Evolutionary conservation across 768 basidiomycete genomes (phyloP).

Genomic region (Russula compacta): DNA sequence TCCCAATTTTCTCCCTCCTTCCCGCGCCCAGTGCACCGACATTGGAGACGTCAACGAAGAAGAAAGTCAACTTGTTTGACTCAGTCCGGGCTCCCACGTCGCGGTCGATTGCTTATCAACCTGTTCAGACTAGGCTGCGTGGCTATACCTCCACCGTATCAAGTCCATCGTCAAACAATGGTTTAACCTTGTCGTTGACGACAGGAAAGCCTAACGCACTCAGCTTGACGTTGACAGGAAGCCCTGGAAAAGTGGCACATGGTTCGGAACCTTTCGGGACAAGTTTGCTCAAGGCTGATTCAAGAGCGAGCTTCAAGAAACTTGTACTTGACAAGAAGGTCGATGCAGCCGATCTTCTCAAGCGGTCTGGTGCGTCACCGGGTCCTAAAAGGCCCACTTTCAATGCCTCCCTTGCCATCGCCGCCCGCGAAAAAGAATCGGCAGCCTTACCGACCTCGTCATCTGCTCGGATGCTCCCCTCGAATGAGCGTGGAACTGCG

Average conservation of each 20-base stretch:
- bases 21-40: constrained; percentile 57
- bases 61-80: constrained; percentile 74
- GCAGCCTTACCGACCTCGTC: constrained; percentile 23
- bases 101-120: constrained; percentile 56
- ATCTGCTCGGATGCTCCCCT: constrained; percentile 16
- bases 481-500: constrained; percentile 28
- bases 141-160: constrained; percentile 50
- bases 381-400: constrained; percentile 50
- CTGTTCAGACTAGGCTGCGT: constrained; percentile 55
- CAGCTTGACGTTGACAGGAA: constrained; percentile 39
- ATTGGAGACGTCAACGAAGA: constrained; percentile 57
- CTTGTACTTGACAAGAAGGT: constrained; percentile 81
- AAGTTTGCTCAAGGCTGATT: constrained; percentile 58
- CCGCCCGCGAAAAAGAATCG: constrained; percentile 65
- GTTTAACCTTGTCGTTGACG: constrained; percentile 33
- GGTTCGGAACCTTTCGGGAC: constrained; percentile 56
- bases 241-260: constrained; percentile 27
- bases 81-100: constrained; percentile 62
- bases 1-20: constrained; percentile 69
- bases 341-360: constrained; percentile 61
- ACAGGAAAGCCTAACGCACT: constrained; percentile 49
- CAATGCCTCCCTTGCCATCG: constrained; percentile 65
- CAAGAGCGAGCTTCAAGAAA: constrained; percentile 83
- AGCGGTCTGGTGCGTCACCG: constrained; percentile 21
- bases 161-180: constrained; percentile 29